phyloP scores from a whole-genome alignment of 148 eudicot genomes.

The Spergularia marina region DNA sequence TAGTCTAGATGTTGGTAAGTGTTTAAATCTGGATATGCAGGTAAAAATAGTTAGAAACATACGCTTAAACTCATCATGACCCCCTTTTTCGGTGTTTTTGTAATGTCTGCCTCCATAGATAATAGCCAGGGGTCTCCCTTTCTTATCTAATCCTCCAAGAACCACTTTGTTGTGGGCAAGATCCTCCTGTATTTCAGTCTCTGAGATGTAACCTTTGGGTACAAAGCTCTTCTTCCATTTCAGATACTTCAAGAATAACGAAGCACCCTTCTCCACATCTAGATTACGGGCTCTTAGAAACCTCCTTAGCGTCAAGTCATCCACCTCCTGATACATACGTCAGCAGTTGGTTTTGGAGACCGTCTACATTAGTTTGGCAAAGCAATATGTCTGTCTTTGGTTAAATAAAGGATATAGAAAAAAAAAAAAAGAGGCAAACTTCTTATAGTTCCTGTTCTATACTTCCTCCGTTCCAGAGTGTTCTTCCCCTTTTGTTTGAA shows the following conservation, averaged over 20 bases:
- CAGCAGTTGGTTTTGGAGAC: not conserved
- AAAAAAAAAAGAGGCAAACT: too few relatives aligned
- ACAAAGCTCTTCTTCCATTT: slow-evolving; percentile 62
- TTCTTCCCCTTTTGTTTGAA: too few relatives aligned
- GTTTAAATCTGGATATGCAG: not conserved
- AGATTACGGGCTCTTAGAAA: slow-evolving; percentile 77
- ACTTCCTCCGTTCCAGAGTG: too few relatives aligned
- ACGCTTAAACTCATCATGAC: slow-evolving; percentile 80
- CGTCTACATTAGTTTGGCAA: not conserved
- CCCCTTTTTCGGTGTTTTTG: slow-evolving; percentile 41
- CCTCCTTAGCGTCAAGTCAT: slow-evolving; percentile 60
- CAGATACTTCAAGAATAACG: slow-evolving; percentile 51
- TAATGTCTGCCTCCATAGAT: slow-evolving; percentile 49
- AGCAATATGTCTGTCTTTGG: not conserved
- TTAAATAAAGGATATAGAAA: not conserved
- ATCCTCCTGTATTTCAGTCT: slow-evolving; percentile 48
- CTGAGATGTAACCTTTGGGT: slow-evolving; percentile 62
- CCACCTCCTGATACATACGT: slow-evolving; percentile 45
- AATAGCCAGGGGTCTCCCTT: slow-evolving; percentile 53
- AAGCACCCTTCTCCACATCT: slow-evolving; percentile 65
- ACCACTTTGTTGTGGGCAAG: slow-evolving; percentile 66
- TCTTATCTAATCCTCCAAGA: slow-evolving; percentile 60
- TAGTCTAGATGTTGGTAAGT: not conserved
- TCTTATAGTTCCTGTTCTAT: too few relatives aligned
- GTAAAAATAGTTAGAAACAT: slow-evolving; percentile 7